Base-by-base conservation (phyloP, 495 filamentous ascomycete genomes). In the Tirmania nivea region DNA sequence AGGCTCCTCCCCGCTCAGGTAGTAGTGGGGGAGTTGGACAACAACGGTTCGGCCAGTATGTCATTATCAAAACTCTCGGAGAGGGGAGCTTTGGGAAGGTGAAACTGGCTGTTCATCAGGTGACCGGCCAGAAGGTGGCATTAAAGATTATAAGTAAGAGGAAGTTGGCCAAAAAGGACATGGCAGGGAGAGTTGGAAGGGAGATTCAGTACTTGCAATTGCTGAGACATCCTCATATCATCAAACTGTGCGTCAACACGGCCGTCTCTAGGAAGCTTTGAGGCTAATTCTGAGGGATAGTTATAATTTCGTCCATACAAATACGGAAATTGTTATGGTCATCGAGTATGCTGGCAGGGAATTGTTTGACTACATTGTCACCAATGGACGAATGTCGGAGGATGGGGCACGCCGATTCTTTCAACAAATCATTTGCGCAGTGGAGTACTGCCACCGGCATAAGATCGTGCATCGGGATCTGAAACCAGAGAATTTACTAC, bases 61-160 rank as follows among this genome's bases (percentile, higher is more conserved):
- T 81, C 56, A 81, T 94, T 52, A 71, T 93, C 55, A 83, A 79
- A 68, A 94, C 90, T 2, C 75, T 97, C 6, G 90, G 90, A 31
- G 90, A 97, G 70, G 90, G 90, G 10, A 92, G 84, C 9, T 97
- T 97, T 66, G 90, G 90, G 50, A 97, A 97, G 72, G 90, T 97
- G 63, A 96, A 96, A 72, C 77, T 96, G 57, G 90, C 90, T 2
- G 79, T 86, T 35, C 90, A 97, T 63, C 78, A 83, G 59, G 78
- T 85, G 49, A 94, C 82, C 62, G 83, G 83, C 54, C 86, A 95
- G 65, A 81, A 93, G 69, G 90, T 97, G 34, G 90, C 90, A 51
- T 72, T 97, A 57, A 97, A 97, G 72, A 94, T 97, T 64, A 96
- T 97, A 64, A 80, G 84, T 16, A 77, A 90, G 52, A 87, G 86